A percentile compares a stretch with the other conserved stretches of the same genome.
Conservation (phyloP, 345 rosid genomes). For the Orychophragmus violaceus region DNA sequence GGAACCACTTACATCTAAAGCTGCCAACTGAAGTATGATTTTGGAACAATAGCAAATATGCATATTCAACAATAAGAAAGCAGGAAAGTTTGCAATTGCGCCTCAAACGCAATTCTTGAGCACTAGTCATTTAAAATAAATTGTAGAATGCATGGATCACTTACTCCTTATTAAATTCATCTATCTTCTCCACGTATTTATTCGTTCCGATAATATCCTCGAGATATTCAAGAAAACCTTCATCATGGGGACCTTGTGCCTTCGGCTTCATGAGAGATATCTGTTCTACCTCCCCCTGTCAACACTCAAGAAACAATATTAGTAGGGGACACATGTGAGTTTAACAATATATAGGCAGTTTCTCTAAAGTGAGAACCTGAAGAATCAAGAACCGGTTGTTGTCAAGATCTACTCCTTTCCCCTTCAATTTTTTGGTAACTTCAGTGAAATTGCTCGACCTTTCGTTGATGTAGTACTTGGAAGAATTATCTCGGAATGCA, state of each 20-base stretch:
- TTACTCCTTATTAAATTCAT: constrained; percentile 73
- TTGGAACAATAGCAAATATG: background rate
- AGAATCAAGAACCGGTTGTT: constrained; percentile 95
- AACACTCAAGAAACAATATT: constrained; percentile 15
- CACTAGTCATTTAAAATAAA: background rate
- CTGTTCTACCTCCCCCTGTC: constrained; percentile 98
- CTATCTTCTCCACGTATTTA: constrained; percentile 90
- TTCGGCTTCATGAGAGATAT: constrained; percentile 98
- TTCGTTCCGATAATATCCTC: constrained; percentile 95
- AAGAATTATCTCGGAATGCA: constrained; percentile 91
- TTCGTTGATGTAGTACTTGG: constrained; percentile 82
- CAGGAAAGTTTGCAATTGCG: background rate
- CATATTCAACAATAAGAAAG: constrained; percentile 12
- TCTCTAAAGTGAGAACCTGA: constrained; percentile 48
- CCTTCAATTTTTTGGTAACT: constrained; percentile 81
- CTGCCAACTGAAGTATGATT: constrained; percentile 5
- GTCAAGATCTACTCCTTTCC: constrained; percentile 96
- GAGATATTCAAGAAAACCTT: constrained; percentile 94
- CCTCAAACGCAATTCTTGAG: background rate
- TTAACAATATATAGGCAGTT: background rate
- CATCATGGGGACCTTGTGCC: constrained; percentile 96
- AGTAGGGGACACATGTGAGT: background rate
- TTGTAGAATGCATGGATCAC: constrained; percentile 26
- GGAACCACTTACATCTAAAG: background rate
- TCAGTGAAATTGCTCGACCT: constrained; percentile 88